phyloP scores from a whole-genome alignment of 2,329 filamentous ascomycete species.

The Phoma herbarum region DNA sequence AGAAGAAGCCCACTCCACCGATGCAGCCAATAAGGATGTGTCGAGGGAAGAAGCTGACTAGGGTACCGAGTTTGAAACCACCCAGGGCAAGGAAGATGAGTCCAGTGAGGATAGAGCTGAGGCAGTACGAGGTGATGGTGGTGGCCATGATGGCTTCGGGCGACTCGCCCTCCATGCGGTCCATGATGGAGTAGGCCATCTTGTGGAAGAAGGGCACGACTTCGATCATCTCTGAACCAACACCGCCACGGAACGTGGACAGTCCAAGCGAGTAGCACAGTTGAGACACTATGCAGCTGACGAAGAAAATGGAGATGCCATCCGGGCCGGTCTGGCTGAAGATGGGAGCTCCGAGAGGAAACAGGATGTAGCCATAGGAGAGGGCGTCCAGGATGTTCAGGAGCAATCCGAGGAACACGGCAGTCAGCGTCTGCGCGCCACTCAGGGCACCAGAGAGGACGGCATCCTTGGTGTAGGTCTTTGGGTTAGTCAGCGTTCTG shows the following conservation, averaged over 20 bases:
- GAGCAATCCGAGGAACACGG: constrained; percentile 86
- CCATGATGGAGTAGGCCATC: constrained; percentile 91
- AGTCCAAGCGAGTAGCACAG: constrained; percentile 84
- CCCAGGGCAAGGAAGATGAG: constrained; percentile 92
- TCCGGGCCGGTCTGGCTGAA: constrained; percentile 89
- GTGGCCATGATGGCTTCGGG: constrained; percentile 90
- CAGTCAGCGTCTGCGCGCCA: constrained; percentile 77
- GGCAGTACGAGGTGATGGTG: constrained; percentile 87
- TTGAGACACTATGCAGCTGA: constrained; percentile 95
- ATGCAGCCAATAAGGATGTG: constrained; percentile 98
- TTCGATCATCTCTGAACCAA: constrained; percentile 98
- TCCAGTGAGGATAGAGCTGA: constrained; percentile 91
- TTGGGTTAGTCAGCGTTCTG: constrained; percentile 64
- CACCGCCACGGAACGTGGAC: constrained; percentile 87
- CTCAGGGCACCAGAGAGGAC: constrained; percentile 71
- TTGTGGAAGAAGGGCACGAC: constrained; percentile 99
- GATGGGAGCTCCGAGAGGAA: constrained; percentile 85
- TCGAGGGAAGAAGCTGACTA: constrained; percentile 95
- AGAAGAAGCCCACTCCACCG: constrained; percentile 94
- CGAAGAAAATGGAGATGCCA: constrained; percentile 98
- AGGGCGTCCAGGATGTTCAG: constrained; percentile 94
- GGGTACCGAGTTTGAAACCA: constrained; percentile 83
- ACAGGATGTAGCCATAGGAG: constrained; percentile 90
- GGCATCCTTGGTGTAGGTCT: constrained; percentile 73
- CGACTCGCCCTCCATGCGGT: constrained; percentile 78